Conservation (phyloP, 192 early-diverging fungal species). For the Entomortierella lignicola region DNA sequence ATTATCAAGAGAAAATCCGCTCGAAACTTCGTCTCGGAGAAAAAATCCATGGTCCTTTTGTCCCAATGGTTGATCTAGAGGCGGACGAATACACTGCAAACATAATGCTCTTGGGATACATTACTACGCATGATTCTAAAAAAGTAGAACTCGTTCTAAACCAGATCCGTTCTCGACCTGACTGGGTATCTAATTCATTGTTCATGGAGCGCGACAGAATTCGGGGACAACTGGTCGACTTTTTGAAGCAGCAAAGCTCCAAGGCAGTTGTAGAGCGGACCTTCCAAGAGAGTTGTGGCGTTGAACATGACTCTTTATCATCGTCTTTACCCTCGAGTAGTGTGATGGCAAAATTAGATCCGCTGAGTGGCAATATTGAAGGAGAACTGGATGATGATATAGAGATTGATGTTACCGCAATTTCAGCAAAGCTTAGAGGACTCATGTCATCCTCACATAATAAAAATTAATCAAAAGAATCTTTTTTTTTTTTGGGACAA, state of each 20-base stretch:
- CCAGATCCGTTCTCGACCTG: conserved; percentile 23
- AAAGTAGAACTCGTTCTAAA: conserved; percentile 31
- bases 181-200: conserved; percentile 24
- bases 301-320: background rate
- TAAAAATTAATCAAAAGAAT: background rate
- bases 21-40: background rate
- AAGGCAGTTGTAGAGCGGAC: conserved; percentile 3
- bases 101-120: conserved; percentile 47
- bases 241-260: conserved; percentile 22
- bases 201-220: conserved; percentile 23
- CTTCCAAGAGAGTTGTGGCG: background rate
- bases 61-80: conserved; percentile 13
- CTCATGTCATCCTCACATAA: conserved; percentile 10
- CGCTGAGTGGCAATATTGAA: conserved; percentile 1
- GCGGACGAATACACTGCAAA: conserved; percentile 51
- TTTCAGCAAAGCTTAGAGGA: conserved; percentile 36
- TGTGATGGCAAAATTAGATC: background rate
- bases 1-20: background rate
- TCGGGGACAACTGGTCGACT: conserved; percentile 12
- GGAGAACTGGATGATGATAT: conserved; percentile 40
- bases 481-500: too few species aligned
- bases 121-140: conserved; percentile 8
- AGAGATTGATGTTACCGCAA: conserved; percentile 46
- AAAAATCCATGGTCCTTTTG: background rate
- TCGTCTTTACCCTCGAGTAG: background rate